Evolutionary conservation across 208 protist genomes (phyloP).

Genomic region (Acanthamoeba castellanii): DNA sequence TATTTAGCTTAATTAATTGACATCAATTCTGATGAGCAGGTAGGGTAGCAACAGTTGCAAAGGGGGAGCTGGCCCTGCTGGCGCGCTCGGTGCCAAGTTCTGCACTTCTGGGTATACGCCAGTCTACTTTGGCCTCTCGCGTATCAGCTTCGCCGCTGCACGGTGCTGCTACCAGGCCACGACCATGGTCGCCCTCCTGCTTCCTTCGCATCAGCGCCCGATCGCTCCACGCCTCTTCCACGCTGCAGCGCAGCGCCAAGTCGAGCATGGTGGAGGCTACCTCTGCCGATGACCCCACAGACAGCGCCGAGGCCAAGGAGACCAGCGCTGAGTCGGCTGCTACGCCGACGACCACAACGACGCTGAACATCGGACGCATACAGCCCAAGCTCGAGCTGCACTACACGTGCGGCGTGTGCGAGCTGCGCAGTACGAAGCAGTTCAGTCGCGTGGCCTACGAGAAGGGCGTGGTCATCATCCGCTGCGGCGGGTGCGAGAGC

Average conservation of each 20-base stretch:
- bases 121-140: too few species aligned
- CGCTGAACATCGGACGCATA: slow-evolving; percentile 4
- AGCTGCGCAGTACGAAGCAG: neutral
- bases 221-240: neutral
- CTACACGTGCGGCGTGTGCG: slow-evolving; percentile 57
- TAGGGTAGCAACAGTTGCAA: too few species aligned
- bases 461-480: slow-evolving; percentile 76
- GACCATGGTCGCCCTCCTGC: neutral
- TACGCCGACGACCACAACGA: neutral
- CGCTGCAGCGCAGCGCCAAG: neutral
- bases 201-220: neutral
- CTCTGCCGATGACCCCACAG: neutral
- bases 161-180: neutral
- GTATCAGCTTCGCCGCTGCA: too few species aligned
- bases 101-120: too few species aligned
- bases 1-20: too few species aligned
- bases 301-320: neutral
- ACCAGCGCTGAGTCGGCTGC: neutral
- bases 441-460: slow-evolving; percentile 36
- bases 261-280: neutral
- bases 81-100: too few species aligned
- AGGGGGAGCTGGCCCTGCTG: too few species aligned
- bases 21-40: too few species aligned
- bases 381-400: slow-evolving; percentile 63
- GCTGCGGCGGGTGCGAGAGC: slow-evolving; percentile 64